phyloP scores from a whole-genome alignment of 176 grass and related monocot genomes.

The Bromus sterilis region DNA sequence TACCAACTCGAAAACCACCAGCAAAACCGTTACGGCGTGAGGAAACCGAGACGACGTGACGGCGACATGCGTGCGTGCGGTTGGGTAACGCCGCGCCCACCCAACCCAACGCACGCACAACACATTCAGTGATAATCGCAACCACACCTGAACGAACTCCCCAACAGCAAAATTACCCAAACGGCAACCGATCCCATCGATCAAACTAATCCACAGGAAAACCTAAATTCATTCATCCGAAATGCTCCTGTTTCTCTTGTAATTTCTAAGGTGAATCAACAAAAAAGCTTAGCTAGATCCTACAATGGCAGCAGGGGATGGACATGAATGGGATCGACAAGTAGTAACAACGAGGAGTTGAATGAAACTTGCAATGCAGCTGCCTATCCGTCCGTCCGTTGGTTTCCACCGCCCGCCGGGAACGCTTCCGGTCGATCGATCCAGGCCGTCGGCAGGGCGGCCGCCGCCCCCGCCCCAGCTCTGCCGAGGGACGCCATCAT shows the following conservation, averaged over 20 bases:
- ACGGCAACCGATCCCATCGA: not conserved
- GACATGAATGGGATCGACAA: not conserved
- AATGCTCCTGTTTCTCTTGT: not conserved
- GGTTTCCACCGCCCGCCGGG: not conserved
- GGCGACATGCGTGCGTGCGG: slow-evolving; percentile 4
- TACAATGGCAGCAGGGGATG: not conserved
- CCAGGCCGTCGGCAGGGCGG: not conserved
- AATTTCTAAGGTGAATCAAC: not conserved
- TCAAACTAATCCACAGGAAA: not conserved
- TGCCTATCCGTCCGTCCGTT: not conserved
- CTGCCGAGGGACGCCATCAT: not conserved
- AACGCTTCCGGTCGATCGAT: not conserved
- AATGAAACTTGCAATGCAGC: not conserved
- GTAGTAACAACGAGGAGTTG: not conserved
- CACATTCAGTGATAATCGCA: slow-evolving; percentile 25
- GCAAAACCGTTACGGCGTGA: not conserved
- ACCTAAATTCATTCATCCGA: not conserved
- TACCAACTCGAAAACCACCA: not conserved
- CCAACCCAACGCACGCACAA: slow-evolving; percentile 17
- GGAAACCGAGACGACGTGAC: not conserved
- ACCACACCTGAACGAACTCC: slow-evolving; percentile 28
- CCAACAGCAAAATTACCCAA: slow-evolving; percentile 12
- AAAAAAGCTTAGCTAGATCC: not conserved
- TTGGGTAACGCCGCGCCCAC: slow-evolving; percentile 21
- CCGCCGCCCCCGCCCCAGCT: not conserved